Evolutionary conservation across 148 eudicot genomes (phyloP).

Genomic region (Vaccinium corymbosum): DNA sequence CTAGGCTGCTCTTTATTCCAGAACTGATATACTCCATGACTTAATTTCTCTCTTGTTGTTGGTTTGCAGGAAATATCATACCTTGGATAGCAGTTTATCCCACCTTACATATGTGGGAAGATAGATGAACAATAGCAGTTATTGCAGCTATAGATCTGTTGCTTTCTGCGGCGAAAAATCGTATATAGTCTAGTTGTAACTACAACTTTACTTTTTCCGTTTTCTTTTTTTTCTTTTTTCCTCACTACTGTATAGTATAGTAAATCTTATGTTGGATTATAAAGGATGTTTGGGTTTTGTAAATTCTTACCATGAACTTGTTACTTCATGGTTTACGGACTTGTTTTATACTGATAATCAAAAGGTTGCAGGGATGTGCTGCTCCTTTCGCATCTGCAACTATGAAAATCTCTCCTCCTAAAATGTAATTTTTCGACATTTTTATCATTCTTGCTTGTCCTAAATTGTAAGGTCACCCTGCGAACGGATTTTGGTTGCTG

Average conservation of each 20-base stretch:
- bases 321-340: not conserved
- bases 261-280: not conserved
- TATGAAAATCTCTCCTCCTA: not conserved
- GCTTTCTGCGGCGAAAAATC: not conserved
- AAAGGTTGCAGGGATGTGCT: not conserved
- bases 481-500: too few species aligned
- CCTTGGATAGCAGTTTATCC: conserved; percentile 7
- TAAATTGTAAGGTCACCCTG: too few species aligned
- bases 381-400: not conserved
- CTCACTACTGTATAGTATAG: not conserved
- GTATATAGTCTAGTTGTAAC: not conserved
- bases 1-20: not conserved
- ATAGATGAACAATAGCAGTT: not conserved
- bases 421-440: too few species aligned
- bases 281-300: not conserved
- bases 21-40: not conserved
- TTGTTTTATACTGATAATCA: not conserved
- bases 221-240: too few species aligned
- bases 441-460: too few species aligned
- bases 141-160: not conserved
- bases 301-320: not conserved
- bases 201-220: too few species aligned
- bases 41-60: not conserved
- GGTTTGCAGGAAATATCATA: conserved; percentile 6
- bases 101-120: not conserved